Conservation (phyloP, 345 rosid genomes). For the Moricandia moricandioides region DNA sequence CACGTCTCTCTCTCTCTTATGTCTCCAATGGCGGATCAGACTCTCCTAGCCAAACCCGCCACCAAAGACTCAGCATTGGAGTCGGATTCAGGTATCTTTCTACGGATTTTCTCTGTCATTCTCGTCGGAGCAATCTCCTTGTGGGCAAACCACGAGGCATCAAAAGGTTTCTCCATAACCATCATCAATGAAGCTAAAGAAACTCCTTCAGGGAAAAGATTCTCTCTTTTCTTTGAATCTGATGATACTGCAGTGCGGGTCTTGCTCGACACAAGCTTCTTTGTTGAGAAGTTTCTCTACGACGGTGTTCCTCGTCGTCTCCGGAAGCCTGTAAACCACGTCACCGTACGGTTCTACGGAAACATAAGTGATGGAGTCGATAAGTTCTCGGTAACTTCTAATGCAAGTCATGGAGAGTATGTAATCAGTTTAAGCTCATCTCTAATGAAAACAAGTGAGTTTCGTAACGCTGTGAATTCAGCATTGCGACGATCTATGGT, state of each 20-base stretch:
- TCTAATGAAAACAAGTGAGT: conserved; percentile 9
- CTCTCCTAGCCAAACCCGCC: conserved; percentile 30
- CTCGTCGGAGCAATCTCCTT: conserved; percentile 48
- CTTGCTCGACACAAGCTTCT: conserved; percentile 41
- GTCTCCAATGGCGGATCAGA: conserved; percentile 36
- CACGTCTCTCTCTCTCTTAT: conserved; percentile 13
- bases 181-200: conserved; percentile 44
- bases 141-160: conserved; percentile 59
- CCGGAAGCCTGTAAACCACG: conserved; percentile 30
- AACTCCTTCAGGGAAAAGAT: conserved; percentile 38
- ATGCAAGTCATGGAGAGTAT: conserved; percentile 35
- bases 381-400: conserved; percentile 13
- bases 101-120: conserved; percentile 39
- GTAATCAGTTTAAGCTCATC: conserved; percentile 44
- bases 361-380: not conserved
- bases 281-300: conserved; percentile 48
- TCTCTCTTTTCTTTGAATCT: conserved; percentile 48
- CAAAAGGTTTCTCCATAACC: conserved; percentile 48
- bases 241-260: conserved; percentile 54
- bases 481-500: conserved; percentile 49
- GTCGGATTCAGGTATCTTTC: conserved; percentile 23
- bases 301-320: conserved; percentile 36
- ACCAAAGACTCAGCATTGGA: not conserved
- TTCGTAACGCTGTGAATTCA: conserved; percentile 19
- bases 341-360: conserved; percentile 39